Base-by-base conservation (phyloP, 106 monocot genomes). In the Dioscorea alata region DNA sequence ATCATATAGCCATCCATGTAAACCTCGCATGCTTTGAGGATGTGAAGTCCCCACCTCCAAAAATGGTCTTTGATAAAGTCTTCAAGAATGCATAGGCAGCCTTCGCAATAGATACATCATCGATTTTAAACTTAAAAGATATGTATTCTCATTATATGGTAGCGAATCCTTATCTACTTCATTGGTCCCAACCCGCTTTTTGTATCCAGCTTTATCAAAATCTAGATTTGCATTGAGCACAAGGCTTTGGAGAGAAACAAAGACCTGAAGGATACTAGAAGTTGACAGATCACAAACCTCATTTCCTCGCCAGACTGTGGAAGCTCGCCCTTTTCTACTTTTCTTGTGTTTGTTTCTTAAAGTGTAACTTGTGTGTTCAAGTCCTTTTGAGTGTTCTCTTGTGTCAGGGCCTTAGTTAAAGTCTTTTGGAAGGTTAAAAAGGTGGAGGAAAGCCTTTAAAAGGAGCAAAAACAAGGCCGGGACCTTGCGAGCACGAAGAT, bases 161-260 rank as follows among this genome's bases (percentile, higher is more conserved):
- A 90, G 54, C 33, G 84, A 78, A 78, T 99, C 93, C 83, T 99
- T 99, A 73, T 93, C 99, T 23, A 93, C 99, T 76, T 99, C 93
- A 48, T 80, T 69, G 19, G 90, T 99, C 20, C 99, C 99, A 63
- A 99, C 85, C 52, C 90, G 93, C 77, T 85, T 99, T 31, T 99
- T 93, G 57, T 99, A 99, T 9, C 93, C 99, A 63, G 99, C 90
- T 82, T 99, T 93, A 78, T 99, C 93, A 78, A 99, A 99, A 64
- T 99, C 93, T 21, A 93, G 99, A 48, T 85, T 84, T 23, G 88
- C 79, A 76, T 99, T 99, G 28, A 99, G 85, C 56, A 99, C 99
- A 70, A 99, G 72, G 14, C 99, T 93, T 69, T 99, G 99, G 58
- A 99, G 76, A n/a, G 99, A 99, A 57, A 99, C 99, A 18, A 99